Conservation (phyloP, 345 rosid species). For the Salix dunnii region DNA sequence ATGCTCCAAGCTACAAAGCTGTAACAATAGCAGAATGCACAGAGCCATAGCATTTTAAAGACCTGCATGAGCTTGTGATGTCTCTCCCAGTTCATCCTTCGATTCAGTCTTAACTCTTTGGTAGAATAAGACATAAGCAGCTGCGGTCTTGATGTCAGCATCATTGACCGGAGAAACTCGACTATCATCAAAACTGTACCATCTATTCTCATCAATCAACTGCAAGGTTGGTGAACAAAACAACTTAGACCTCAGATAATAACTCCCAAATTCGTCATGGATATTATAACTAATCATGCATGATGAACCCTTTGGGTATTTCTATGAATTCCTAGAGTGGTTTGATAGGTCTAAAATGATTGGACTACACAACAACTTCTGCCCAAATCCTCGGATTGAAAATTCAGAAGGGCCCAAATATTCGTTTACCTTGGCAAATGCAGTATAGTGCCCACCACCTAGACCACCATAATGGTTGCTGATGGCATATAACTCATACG, state of each 20-base stretch:
- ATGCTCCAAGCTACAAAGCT: background rate
- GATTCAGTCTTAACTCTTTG: constrained; percentile 49
- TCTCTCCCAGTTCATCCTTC: constrained; percentile 29
- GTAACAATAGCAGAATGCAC: background rate
- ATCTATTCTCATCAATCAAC: constrained; percentile 83
- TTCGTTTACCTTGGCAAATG: constrained; percentile 71
- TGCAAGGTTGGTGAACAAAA: constrained; percentile 27
- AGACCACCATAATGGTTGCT: constrained; percentile 95
- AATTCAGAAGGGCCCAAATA: background rate
- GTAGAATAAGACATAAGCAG: constrained; percentile 85
- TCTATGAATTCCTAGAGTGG: background rate
- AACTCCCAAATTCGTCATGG: background rate
- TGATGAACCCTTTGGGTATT: background rate
- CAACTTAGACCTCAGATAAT: background rate
- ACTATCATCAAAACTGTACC: constrained; percentile 89
- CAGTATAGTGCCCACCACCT: constrained; percentile 95
- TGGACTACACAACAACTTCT: background rate
- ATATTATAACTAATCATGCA: background rate
- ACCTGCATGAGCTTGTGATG: constrained; percentile 25
- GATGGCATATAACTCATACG: constrained; percentile 76
- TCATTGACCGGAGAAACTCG: constrained; percentile 62
- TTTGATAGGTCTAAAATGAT: background rate
- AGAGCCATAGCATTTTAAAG: constrained; percentile 3
- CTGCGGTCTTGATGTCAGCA: constrained; percentile 68
- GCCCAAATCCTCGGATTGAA: background rate